Evolutionary conservation across 768 basidiomycete genomes (phyloP).

Genomic region (Suillus spraguei): DNA sequence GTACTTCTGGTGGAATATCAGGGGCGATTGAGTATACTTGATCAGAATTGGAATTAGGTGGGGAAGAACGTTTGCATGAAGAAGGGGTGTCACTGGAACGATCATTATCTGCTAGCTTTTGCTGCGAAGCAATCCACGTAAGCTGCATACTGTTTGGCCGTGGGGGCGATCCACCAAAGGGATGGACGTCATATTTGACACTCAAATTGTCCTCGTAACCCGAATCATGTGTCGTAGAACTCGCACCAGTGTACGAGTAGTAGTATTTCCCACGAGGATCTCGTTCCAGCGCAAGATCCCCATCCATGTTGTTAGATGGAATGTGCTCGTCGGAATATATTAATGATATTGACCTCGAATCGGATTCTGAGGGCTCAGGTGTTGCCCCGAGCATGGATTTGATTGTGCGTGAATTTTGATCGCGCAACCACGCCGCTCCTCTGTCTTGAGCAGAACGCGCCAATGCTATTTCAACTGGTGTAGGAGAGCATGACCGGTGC

Average conservation of each 20-base stretch:
- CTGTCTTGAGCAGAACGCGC: constrained; percentile 58
- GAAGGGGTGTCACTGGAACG: constrained; percentile 12
- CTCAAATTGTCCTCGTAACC: constrained; percentile 53
- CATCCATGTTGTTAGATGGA: constrained; percentile 47
- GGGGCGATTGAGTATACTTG: constrained; percentile 27
- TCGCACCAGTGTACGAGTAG: constrained; percentile 63
- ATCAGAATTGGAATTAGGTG: constrained; percentile 20
- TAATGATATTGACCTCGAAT: constrained; percentile 46
- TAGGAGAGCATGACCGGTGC: constrained; percentile 40
- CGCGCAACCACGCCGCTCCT: constrained; percentile 79
- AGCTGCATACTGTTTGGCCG: constrained; percentile 72
- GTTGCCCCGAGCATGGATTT: constrained; percentile 58
- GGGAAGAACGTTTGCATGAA: constrained; percentile 11
- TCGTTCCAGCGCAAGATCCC: constrained; percentile 67
- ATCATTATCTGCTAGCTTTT: constrained; percentile 31
- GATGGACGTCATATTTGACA: constrained; percentile 34
- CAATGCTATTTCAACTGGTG: constrained; percentile 42
- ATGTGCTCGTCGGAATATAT: constrained; percentile 31
- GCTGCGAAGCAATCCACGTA: constrained; percentile 64
- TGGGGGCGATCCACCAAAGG: constrained; percentile 25
- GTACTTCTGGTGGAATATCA: constrained; percentile 51
- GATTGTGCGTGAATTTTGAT: constrained; percentile 73
- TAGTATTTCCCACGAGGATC: constrained; percentile 75
- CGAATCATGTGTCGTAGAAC: constrained; percentile 54
- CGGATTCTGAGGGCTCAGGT: constrained; percentile 61